Conservation (phyloP, 176 grass and related monocot species). For the Bolboschoenus planiculmis region DNA sequence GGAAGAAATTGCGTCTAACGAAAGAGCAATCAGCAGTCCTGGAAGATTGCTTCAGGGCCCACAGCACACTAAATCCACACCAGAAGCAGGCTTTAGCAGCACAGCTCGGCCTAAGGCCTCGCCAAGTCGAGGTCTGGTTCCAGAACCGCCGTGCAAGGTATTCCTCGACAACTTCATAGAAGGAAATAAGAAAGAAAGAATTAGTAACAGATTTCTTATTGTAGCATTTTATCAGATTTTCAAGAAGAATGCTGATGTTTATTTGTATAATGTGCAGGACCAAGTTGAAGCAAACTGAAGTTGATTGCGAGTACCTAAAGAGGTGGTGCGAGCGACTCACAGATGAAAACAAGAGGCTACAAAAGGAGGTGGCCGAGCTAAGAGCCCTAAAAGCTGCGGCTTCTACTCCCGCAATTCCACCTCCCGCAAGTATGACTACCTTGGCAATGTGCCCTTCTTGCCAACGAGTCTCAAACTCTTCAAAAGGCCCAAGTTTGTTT, state of each 20-base stretch:
- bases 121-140: conserved; percentile 97
- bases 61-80: conserved; percentile 87
- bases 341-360: conserved; percentile 76
- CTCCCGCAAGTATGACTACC: conserved; percentile 46
- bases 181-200: neutral
- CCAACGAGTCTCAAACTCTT: conserved; percentile 44
- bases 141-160: conserved; percentile 75
- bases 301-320: conserved; percentile 85
- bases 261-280: conserved; percentile 23
- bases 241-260: neutral
- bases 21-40: conserved; percentile 81
- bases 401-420: conserved; percentile 16
- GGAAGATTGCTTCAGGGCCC: conserved; percentile 85
- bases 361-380: conserved; percentile 87
- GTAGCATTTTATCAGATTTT: neutral
- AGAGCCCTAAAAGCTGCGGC: conserved; percentile 57
- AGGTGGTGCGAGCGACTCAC: conserved; percentile 85
- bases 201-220: neutral
- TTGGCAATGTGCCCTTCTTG: conserved; percentile 87
- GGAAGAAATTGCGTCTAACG: conserved; percentile 87
- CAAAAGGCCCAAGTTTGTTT: neutral
- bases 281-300: conserved; percentile 95
- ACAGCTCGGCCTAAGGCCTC: conserved; percentile 61
- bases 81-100: conserved; percentile 64
- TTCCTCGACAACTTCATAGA: neutral